Base-by-base conservation (phyloP, 805 yeast species). In the Metschnikowia baotianmanensis region DNA sequence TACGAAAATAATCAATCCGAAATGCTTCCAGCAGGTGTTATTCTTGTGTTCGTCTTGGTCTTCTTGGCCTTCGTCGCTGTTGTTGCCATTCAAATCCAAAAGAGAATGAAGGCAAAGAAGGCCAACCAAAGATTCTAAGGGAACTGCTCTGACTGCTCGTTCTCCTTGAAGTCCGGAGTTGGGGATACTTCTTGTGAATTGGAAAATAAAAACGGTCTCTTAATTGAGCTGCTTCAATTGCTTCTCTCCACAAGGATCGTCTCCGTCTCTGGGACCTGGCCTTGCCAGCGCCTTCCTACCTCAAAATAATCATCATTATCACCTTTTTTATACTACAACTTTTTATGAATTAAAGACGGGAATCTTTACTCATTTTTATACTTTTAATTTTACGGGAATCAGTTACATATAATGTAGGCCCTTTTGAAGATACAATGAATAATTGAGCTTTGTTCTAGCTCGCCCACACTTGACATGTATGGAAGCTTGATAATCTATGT, bases 1-100 rank as follows among this genome's bases (percentile, higher is more conserved):
- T 34, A 29, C 31, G 33, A 32, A 29, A 45, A 34, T 27, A 31
- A 30, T 39, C 32, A 15, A 16, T 40, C 50, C 45, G 57, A 58
- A 60, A 80, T 79, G 83, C 72, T 81, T 60, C 86, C 87, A 65
- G 72, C 81, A 50, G 87, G 87, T 69, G 86, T 82, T 70, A 81
- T 81, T 64, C 72, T 81, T 62, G 87, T 82, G 52, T 80, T 81
- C 68, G 68, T 65, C 51, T 71, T 77, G 59, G 50, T 77, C 48
- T 76, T 76, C 67, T 75, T 74, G 61, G 76, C 73, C 42, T 51
- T 50, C 51, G 19, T 45, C 49, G 71, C 63, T 48, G 52, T 73
- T 42, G 43, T 53, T 48, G 63, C 62, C 56, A 58, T 70, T 45
- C 55, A 59, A 51, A 47, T 65, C 56, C 62, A 59, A 46, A 72